Evolutionary conservation across 2,329 filamentous ascomycete genomes (phyloP), one percentile per base, ranked within the genome.

Genomic region (Capronia epimyces): DNA sequence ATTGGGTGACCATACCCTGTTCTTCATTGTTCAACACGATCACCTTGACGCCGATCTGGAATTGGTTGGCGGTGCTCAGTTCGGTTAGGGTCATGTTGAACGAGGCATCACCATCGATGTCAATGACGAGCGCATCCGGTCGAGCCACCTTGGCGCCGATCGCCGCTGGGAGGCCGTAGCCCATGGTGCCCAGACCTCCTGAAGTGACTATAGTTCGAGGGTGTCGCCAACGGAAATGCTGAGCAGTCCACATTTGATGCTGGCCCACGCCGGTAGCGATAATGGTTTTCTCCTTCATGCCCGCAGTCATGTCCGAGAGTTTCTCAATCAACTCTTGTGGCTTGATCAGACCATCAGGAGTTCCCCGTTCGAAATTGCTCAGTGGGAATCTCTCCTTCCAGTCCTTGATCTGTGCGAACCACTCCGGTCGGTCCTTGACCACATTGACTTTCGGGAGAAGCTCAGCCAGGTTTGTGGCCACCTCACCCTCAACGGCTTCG

Each of bases 1-100:
- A 97, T 74, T 96, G 91, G 1, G 90, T 96, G 37, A 97, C 90
- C 91, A 97, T 97, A 47, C 91, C 91, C 73, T 96, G 91, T 72
- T 97, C 89, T 70, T 95, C 89, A 70, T 95, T 98, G 77, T 97
- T 97, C 49, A 98, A 71, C 21, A 97, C 78, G 62, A 97, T 89
- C 54, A 97, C 79, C 79, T 97, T 97, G 70, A 95, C 84, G 59
- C 87, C 90, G 68, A 97, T 96, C 74, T 93, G 87, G 77, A 97
- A 97, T 72, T 98, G 90, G 7, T 87, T 82, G 36, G 90, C 90
- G 1, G 91, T 96, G 40, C 86, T 87, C 46, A 98, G 82, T 74
- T 98, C 93, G 1, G 91, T 96, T 53, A 96, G 78, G 4, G 93
- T 97, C 93, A 98, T 97, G 78, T 89, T 88, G 76, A 98, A 97